A percentile compares a stretch with the other conserved stretches of the same genome.
These are phyloP conservation scores for Saccharomycopsis oosterbeekiorum DNA, from an alignment of 805 yeast genomes.

Conservation along the genomic window DNA sequence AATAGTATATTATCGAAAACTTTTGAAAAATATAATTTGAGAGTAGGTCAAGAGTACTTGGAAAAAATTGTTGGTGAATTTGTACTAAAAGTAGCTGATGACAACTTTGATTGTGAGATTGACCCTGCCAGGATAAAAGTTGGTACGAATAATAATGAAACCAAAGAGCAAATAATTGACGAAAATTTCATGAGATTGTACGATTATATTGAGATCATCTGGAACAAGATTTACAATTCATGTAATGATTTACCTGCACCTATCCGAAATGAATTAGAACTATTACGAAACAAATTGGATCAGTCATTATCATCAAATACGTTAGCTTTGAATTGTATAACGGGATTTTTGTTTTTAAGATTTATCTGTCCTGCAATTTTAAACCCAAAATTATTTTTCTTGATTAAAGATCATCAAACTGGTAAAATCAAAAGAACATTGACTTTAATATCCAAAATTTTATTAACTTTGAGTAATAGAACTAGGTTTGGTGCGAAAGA, in stretches of 20 bases:
- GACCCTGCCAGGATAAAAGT: conserved; percentile 56
- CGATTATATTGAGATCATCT: conserved; percentile 44
- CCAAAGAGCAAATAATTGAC: conserved; percentile 33
- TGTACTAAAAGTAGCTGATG: conserved; percentile 42
- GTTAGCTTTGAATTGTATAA: conserved; percentile 53
- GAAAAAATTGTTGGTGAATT: conserved; percentile 65
- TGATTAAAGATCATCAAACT: conserved; percentile 60
- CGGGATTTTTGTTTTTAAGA: conserved; percentile 77
- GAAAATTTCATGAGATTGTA: conserved; percentile 41
- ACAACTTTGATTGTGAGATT: conserved; percentile 58
- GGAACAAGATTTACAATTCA: conserved; percentile 57
- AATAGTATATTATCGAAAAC: conserved; percentile 76
- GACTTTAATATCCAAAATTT: conserved; percentile 69
- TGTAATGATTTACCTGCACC: conserved; percentile 66
- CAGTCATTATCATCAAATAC: conserved; percentile 42
- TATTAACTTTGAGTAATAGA: conserved; percentile 72
- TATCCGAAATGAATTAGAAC: conserved; percentile 53
- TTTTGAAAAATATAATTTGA: conserved; percentile 62
- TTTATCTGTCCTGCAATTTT: conserved; percentile 86
- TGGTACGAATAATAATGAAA: conserved; percentile 24
- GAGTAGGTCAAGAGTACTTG: conserved; percentile 73
- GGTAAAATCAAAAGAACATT: conserved; percentile 68
- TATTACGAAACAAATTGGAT: conserved; percentile 56
- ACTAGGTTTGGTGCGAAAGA: conserved; percentile 73
- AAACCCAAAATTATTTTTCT: conserved; percentile 76